Evolutionary conservation across 2,329 filamentous ascomycete genomes (phyloP).

Genomic region (Microsporum ferrugineum): DNA sequence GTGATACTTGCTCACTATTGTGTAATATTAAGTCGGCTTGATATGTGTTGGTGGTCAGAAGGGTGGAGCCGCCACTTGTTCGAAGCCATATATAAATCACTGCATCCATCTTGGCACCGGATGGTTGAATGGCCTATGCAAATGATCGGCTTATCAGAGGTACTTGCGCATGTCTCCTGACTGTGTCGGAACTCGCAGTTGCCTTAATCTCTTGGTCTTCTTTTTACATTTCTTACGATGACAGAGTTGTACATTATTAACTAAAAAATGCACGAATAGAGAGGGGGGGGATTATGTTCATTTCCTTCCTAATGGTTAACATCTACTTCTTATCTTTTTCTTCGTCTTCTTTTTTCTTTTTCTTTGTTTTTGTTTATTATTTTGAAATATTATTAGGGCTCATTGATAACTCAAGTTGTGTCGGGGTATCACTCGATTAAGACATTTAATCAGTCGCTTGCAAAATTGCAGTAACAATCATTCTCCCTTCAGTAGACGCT

Average conservation of each 20-base stretch:
- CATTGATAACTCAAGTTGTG: neutral
- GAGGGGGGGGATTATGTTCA: neutral
- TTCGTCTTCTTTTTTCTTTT: neutral
- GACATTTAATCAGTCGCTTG: neutral
- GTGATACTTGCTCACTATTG: constrained; percentile 57
- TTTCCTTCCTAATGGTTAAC: neutral
- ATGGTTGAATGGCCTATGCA: constrained; percentile 19
- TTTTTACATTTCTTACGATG: neutral
- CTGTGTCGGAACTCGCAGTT: neutral
- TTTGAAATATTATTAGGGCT: neutral
- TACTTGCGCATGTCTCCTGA: neutral
- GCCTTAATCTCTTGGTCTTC: neutral
- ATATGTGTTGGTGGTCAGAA: constrained; percentile 55
- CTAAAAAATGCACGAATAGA: neutral
- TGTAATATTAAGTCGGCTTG: constrained; percentile 49
- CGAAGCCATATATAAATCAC: constrained; percentile 40
- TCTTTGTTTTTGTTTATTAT: neutral
- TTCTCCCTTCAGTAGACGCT: neutral
- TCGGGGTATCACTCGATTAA: neutral
- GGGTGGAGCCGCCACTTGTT: constrained; percentile 57
- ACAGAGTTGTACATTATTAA: neutral
- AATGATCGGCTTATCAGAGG: constrained; percentile 12
- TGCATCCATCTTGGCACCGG: constrained; percentile 16
- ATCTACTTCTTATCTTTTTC: neutral
- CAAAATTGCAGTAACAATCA: neutral